Conservation (phyloP, 805 yeast species). For the Wickerhamiella nectarea region DNA sequence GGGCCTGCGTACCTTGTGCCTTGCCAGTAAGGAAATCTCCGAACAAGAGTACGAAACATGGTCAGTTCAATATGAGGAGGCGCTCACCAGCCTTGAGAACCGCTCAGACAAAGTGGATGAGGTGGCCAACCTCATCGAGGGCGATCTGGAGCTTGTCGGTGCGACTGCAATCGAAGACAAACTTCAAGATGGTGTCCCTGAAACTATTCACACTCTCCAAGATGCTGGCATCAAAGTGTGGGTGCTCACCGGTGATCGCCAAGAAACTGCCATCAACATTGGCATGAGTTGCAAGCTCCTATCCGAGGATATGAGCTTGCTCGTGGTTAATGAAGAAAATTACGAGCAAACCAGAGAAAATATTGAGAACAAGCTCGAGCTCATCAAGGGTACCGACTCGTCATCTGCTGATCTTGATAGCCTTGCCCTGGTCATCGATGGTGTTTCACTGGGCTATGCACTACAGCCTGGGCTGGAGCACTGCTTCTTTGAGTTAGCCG, state of each 20-base stretch:
- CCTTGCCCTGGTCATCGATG: constrained; percentile 85
- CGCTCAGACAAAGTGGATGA: constrained; percentile 67
- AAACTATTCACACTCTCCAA: constrained; percentile 86
- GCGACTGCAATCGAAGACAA: constrained; percentile 99
- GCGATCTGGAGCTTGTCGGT: constrained; percentile 65
- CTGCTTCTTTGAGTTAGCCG: constrained; percentile 62
- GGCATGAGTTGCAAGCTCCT: constrained; percentile 95
- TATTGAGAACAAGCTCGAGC: constrained; percentile 58
- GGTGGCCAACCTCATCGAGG: constrained; percentile 81
- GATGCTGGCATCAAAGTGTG: constrained; percentile 95
- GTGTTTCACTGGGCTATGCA: constrained; percentile 78
- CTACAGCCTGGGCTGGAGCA: constrained; percentile 70
- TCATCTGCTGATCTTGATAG: constrained; percentile 60
- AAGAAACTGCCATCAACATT: constrained; percentile 95
- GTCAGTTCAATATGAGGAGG: constrained; percentile 54
- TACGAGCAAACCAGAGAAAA: constrained; percentile 66
- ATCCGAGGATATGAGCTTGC: constrained; percentile 89
- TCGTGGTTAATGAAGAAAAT: constrained; percentile 76
- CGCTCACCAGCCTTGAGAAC: constrained; percentile 67
- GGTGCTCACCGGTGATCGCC: constrained; percentile 97
- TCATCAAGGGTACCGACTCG: constrained; percentile 45
- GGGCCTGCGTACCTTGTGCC: constrained; percentile 87
- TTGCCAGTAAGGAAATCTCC: constrained; percentile 70
- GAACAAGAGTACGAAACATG: constrained; percentile 66
- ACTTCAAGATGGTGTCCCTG: constrained; percentile 96